These are phyloP conservation scores for Micractinium sp. DNA, from an alignment of 139 green algal species.

Conservation along the genomic window DNA sequence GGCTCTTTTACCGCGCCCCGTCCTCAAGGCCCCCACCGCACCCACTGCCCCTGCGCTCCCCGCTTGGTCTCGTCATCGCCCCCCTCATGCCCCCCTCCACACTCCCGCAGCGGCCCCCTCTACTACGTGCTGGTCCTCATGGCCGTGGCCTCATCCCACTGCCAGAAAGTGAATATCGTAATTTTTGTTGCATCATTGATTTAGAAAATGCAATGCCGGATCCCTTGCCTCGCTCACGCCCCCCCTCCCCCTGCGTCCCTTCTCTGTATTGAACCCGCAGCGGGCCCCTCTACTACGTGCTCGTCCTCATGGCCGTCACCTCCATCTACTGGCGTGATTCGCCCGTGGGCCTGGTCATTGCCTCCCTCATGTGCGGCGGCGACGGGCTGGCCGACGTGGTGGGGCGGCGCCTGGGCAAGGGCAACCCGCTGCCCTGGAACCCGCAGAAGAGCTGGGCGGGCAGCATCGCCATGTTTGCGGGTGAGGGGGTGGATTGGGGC, in stretches of 20 bases:
- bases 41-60: no score
- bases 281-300: slow-evolving; percentile 89
- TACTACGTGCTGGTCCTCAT: slow-evolving; percentile 88
- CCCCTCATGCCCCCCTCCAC: no score
- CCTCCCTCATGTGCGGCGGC: slow-evolving; percentile 89
- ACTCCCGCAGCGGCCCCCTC: slow-evolving; percentile 68
- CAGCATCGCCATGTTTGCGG: slow-evolving; percentile 84
- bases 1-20: no score
- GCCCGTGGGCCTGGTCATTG: slow-evolving; percentile 55
- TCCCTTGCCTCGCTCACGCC: not conserved
- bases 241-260: not conserved
- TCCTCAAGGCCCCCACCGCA: no score
- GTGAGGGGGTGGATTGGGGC: not conserved
- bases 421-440: slow-evolving; percentile 87
- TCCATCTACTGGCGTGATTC: slow-evolving; percentile 82
- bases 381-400: slow-evolving; percentile 96
- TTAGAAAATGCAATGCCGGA: no score
- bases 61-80: no score
- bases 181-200: no score
- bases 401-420: slow-evolving; percentile 71
- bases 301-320: slow-evolving; percentile 76
- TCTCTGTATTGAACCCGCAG: not conserved
- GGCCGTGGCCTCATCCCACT: slow-evolving; percentile 74
- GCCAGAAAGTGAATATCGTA: slow-evolving; percentile 29
- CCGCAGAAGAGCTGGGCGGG: slow-evolving; percentile 87